Evolutionary conservation across 352 stramenopile genomes (phyloP), one percentile per base, ranked within the genome.

Genomic region (Globisporangium sylvaticum): DNA sequence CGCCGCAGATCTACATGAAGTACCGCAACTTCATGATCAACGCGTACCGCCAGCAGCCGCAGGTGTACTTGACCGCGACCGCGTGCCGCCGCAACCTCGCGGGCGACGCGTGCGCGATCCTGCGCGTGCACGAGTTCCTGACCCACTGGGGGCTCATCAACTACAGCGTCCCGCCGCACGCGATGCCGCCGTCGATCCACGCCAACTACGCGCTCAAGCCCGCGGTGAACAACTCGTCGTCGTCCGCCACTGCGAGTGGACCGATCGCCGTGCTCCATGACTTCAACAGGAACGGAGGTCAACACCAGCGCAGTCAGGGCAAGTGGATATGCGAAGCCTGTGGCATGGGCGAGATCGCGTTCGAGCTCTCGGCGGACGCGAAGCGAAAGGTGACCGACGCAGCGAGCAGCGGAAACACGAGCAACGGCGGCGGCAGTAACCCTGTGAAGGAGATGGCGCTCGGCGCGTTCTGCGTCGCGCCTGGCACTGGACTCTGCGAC

Each of bases 1-100:
- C 73, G 27, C 71, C 76, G 37, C 69, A 87, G 68, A 66, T 92
- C 15, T 95, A 95, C 73, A 77, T 93, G 60, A 91, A 90, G 70
- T 95, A 95, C 73, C 84, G 84, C 71, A 95, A 95, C 73, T 95
- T 89, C 69, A 95, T 93, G 84, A 77, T 95, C 42, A 72, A 92
- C 66, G 83, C 83, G 9, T 95, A 90, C 62, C 78, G 84, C 42
- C 83, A 92, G 70, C 82, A 92, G 69, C 87, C 87, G 10, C 74
- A 88, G 58, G 81, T 91, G 65, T 95, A 92, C 68, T 67, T 95
- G 27, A 92, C 87, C 29, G 87, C 87, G 31, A 95, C 84, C n/a
- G 84, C 87, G 6, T 95, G 87, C 67, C 87, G 87, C 34, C 84
- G 87, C 58, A 92, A 90, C 61, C 74, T 95, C 42, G 84, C 87